phyloP scores from a whole-genome alignment of 192 early-diverging fungal genomes.

The Backusella mclennaniae region DNA sequence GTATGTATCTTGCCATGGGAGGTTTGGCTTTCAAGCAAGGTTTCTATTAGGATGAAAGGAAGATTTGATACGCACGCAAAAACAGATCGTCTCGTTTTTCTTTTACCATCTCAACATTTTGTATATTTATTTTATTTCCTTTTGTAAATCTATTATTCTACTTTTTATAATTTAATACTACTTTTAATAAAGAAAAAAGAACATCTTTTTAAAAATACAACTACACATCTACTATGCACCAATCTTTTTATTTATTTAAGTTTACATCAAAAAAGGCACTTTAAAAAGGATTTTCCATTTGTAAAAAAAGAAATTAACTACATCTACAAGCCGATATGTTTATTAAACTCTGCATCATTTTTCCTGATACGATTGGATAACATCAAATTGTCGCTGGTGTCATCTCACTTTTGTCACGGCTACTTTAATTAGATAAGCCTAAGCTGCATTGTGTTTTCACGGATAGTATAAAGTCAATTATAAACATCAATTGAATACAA shows the following conservation, averaged over 20 bases:
- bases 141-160: background rate
- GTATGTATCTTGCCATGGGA: conserved; percentile 13
- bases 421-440: background rate
- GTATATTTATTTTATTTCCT: no score
- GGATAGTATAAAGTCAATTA: background rate
- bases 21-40: conserved; percentile 21
- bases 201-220: background rate
- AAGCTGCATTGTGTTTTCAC: background rate
- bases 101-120: no score
- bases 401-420: background rate
- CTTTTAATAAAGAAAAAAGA: background rate
- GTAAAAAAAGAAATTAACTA: background rate
- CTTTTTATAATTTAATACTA: background rate
- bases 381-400: background rate
- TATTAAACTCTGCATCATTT: background rate
- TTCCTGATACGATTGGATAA: background rate
- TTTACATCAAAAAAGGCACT: no score
- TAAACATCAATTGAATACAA: background rate
- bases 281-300: no score
- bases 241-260: background rate
- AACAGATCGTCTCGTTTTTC: no score
- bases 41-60: background rate
- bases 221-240: background rate
- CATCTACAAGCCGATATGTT: background rate
- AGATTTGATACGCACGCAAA: background rate